phyloP scores from a whole-genome alignment of 345 rosid species.

The Diplotaxis tenuifolia region DNA sequence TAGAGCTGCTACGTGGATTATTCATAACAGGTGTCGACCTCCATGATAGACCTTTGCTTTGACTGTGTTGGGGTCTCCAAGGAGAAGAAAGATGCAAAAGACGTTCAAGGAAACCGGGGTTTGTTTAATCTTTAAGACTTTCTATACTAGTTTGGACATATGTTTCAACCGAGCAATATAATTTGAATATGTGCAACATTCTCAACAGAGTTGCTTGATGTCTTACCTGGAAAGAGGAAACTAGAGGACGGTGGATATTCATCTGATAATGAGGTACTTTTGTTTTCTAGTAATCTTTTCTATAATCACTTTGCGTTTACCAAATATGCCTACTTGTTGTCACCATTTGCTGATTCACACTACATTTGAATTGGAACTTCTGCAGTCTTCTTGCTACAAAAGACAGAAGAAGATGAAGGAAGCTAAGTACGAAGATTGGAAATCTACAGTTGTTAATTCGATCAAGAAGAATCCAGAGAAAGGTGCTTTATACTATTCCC shows the following conservation, averaged over 20 bases:
- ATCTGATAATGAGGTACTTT: slow-evolving; percentile 58
- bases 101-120: slow-evolving; percentile 32
- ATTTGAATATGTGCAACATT: not conserved
- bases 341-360: not conserved
- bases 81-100: slow-evolving; percentile 51
- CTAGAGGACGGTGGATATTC: slow-evolving; percentile 68
- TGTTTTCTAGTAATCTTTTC: not conserved
- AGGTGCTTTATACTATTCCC: slow-evolving; percentile 29
- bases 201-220: slow-evolving; percentile 40
- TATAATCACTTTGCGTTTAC: not conserved
- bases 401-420: slow-evolving; percentile 59
- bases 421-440: slow-evolving; percentile 72
- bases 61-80: slow-evolving; percentile 36
- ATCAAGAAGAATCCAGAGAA: slow-evolving; percentile 45
- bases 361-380: not conserved
- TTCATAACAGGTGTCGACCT: slow-evolving; percentile 35
- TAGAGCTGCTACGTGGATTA: not conserved
- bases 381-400: slow-evolving; percentile 68
- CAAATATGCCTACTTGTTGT: not conserved
- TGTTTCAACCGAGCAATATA: not conserved
- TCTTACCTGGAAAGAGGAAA: slow-evolving; percentile 67
- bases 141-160: not conserved
- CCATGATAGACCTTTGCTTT: slow-evolving; percentile 38
- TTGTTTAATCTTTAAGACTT: slow-evolving; percentile 12
- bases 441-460: slow-evolving; percentile 59